A percentile compares a stretch with the other conserved stretches of the same genome.
Conservation (phyloP, 495 filamentous ascomycete species). For the Hyaloscypha bicolor region DNA sequence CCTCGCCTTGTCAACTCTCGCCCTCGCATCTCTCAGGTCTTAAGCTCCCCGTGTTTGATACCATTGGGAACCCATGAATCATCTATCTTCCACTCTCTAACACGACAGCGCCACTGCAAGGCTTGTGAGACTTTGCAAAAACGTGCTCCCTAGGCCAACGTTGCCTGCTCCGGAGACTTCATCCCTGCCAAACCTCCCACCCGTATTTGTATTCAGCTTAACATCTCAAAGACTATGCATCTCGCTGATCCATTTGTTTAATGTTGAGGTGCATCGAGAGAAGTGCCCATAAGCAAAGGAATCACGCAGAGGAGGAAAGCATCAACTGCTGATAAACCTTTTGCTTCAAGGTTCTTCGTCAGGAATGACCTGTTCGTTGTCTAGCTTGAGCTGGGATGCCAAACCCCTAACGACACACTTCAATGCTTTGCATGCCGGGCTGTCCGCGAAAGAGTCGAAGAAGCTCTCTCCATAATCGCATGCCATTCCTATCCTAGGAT, state of each 20-base stretch:
- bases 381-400: conserved; percentile 32
- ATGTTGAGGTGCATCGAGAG: background rate
- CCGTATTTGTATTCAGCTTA: too few species aligned
- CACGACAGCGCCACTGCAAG: too few species aligned
- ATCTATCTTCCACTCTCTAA: too few species aligned
- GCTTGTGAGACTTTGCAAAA: too few species aligned
- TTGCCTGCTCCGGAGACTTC: too few species aligned
- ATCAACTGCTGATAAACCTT: background rate
- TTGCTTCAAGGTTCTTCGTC: background rate
- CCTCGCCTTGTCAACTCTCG: too few species aligned
- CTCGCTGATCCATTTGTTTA: background rate
- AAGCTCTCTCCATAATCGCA: conserved; percentile 98
- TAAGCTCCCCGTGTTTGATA: too few species aligned
- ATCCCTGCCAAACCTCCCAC: too few species aligned
- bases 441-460: conserved; percentile 90
- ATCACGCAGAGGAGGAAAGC: background rate
- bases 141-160: too few species aligned
- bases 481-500: conserved; percentile 92
- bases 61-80: too few species aligned
- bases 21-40: too few species aligned
- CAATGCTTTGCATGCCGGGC: conserved; percentile 80
- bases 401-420: conserved; percentile 74
- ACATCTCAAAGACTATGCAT: background rate
- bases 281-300: background rate
- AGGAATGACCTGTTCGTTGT: background rate